These are phyloP conservation scores for Gardenia jasminoides DNA, from an alignment of 257 asterid species.

Conservation along the genomic window DNA sequence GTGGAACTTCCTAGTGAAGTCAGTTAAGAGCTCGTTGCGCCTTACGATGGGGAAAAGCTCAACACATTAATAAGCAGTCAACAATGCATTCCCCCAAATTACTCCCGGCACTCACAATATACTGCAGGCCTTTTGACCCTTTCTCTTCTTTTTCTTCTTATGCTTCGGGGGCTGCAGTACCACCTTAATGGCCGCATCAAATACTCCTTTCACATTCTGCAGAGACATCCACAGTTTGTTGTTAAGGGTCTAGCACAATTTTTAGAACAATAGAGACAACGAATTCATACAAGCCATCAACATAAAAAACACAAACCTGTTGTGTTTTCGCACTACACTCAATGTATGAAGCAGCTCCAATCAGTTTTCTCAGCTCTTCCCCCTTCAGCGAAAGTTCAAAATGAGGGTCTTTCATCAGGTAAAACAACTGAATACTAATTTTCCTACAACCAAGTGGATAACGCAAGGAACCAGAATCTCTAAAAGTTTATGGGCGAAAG, in stretches of 20 bases:
- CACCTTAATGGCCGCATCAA: slow-evolving; percentile 75
- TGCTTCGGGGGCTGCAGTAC: slow-evolving; percentile 74
- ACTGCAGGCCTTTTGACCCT: slow-evolving; percentile 65
- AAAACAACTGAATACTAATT: background rate
- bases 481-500: slow-evolving; percentile 2
- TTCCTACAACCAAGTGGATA: background rate
- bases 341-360: slow-evolving; percentile 71
- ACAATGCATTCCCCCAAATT: slow-evolving; percentile 5
- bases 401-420: background rate
- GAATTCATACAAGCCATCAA: background rate
- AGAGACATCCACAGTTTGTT: background rate
- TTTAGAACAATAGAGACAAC: background rate
- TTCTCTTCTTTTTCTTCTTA: slow-evolving; percentile 63
- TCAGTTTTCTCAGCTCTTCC: slow-evolving; percentile 73
- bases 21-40: slow-evolving; percentile 24
- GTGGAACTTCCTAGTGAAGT: slow-evolving; percentile 27
- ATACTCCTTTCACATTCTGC: slow-evolving; percentile 80
- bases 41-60: slow-evolving; percentile 20
- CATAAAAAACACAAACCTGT: slow-evolving; percentile 39
- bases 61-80: background rate
- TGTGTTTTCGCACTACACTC: slow-evolving; percentile 88
- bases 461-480: slow-evolving; percentile 4
- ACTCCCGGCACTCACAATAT: slow-evolving; percentile 45
- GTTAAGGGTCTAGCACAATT: background rate
- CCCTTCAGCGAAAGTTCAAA: slow-evolving; percentile 42